Evolutionary conservation across 768 basidiomycete genomes (phyloP), one percentile per base, ranked within the genome.

Genomic region (Tulasnella sp.): DNA sequence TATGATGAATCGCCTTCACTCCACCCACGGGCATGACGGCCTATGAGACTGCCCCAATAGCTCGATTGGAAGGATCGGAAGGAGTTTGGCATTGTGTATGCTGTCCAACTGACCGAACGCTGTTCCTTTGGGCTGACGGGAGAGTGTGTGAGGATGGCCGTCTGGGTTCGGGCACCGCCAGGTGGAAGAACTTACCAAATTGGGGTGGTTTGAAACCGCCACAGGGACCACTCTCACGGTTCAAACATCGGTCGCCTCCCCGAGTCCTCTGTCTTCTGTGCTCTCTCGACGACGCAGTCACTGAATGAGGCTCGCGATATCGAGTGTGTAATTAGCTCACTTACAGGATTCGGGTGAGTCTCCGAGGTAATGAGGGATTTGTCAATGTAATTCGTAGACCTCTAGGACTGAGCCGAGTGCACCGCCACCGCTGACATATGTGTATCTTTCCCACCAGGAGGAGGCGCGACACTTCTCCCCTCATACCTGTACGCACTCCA

Each of bases 1-100:
- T 31, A 68, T n/a, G 62, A 68, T 68, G 62, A 68, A 68, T 68
- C 62, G 62, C 62, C 62, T 68, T 68, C 62, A 68, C 62, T 68
- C 62, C 62, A 68, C 62, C 62, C 62, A 36, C 62, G 62, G 62
- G 62, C 31, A 68, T 18, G 62, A 68, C 62, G 62, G 62, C 12
- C 62, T 27, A 68, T 68, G 62, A 19, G 34, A 34, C 31, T 36
- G 62, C 16, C 62, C 62, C 62, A 34, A 68, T 68, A 34, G 31
- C 62, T 68, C 27, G 62, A 68, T 36, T 14, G 62, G 62, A 68
- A 68, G 62, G 62, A 68, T 68, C 5, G 62, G 62, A 68, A 68
- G 62, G 34, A 36, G n/a, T 36, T 68, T 27, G 27, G 31, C 36
- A 16, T 31, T 68, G 34, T 68, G 62, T 36, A 36, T 31, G 62